Base-by-base conservation (phyloP, 768 basidiomycete species). In the Phylloporus sp. region DNA sequence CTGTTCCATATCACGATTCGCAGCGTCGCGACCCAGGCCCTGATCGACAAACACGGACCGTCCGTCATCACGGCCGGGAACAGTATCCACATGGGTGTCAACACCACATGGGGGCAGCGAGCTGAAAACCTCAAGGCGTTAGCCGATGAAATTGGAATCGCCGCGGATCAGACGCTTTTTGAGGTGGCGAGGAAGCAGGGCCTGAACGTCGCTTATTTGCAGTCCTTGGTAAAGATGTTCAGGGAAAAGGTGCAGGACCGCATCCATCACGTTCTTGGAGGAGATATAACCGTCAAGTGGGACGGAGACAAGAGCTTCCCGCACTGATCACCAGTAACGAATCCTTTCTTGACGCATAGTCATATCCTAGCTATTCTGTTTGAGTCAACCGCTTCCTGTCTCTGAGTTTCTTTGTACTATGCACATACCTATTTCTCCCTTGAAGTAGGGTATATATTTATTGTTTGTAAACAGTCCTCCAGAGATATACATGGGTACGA, bases 261-360 rank as follows among this genome's bases (percentile, higher is more conserved):
- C 27, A 42, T 53, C 5, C 39, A 39, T 1, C 29, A 35, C 11
- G 6, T 15, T 31, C 52, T 54, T 14, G 52, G 45, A n/a, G 41
- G 41, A 23, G 6, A 40, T 20, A 28, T 53, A 2, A 9, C 4
- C 6, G 23, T 48, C 22, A 35, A 28, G 13, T 53, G 52, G 52
- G 17, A 23, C 14, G 52, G 52, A 21, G 52, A 53, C 35, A 53
- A 42, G 39, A 40, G 13, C 9, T 53, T 53, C 18, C 49, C 22
- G 22, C 3, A 26, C 26, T 39, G 50, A 52, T 43, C 26, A 22
- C 10, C 14, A 15, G 3, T 31, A n/a, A 31, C 31, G 13, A n/a
- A 17, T 32, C 13, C 4, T 29, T 29, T 29, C 13, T 14, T 14
- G 15, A 13, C 28, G 13, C 15, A 4, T 8, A n/a, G 15, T 32